Conservation (phyloP, 1,284 basidiomycete genomes). For the Cutaneotrichosporon dermatis region DNA sequence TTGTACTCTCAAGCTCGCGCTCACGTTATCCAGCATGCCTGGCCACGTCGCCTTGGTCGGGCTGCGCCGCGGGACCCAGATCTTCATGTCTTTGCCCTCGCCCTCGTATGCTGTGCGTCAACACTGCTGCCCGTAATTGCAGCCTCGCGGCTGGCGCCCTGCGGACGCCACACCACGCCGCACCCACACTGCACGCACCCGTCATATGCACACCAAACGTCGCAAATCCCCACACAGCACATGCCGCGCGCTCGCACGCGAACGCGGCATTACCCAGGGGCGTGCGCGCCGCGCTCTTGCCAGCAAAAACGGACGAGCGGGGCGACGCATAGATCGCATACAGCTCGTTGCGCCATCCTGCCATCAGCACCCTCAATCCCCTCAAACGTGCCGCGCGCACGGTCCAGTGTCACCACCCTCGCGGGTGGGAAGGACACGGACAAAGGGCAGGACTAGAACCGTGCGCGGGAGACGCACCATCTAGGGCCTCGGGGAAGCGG, state of each 20-base stretch:
- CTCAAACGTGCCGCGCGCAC: too few relatives aligned
- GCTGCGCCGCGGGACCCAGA: conserved; percentile 87
- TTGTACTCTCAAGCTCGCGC: not conserved
- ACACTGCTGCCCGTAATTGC: too few relatives aligned
- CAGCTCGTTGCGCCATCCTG: conserved; percentile 74
- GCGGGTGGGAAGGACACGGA: too few relatives aligned
- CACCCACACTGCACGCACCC: too few relatives aligned
- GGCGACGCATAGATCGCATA: conserved; percentile 76
- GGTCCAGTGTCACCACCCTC: too few relatives aligned
- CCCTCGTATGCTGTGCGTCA: conserved; percentile 41
- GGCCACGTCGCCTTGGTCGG: conserved; percentile 79
- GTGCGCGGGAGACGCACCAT: conserved; percentile 33
- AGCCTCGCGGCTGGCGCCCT: too few relatives aligned
- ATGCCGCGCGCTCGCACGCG: conserved; percentile 74
- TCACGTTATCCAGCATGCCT: conserved; percentile 17
- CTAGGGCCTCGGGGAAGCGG: conserved; percentile 44
- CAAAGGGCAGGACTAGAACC: too few relatives aligned
- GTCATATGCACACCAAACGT: conserved; percentile 61
- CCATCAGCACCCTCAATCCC: not conserved
- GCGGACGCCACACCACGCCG: too few relatives aligned
- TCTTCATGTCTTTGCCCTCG: conserved; percentile 50
- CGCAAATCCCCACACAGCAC: conserved; percentile 79
- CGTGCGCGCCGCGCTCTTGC: conserved; percentile 5
- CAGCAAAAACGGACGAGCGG: conserved; percentile 48
- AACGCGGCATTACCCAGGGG: conserved; percentile 64